Evolutionary conservation across 305 asterid species (phyloP).

Genomic region (Fraxinus dipetala): DNA sequence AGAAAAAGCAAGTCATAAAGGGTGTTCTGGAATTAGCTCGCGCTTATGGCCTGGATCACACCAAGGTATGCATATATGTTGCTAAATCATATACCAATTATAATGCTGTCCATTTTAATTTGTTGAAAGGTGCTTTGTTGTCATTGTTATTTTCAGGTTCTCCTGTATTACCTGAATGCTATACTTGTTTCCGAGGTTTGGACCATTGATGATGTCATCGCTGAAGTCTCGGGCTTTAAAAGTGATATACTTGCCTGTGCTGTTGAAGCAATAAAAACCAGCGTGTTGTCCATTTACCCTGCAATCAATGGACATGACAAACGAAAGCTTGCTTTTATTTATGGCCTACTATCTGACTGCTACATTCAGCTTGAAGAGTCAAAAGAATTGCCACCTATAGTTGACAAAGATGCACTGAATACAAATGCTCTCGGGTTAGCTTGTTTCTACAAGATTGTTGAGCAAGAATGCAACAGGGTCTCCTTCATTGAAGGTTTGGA

Average conservation of each 20-base stretch:
- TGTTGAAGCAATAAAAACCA: constrained; percentile 56
- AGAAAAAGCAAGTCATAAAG: constrained; percentile 69
- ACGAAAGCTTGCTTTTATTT: constrained; percentile 74
- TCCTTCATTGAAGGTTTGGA: constrained; percentile 64
- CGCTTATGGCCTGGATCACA: constrained; percentile 64
- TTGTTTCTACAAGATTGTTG: constrained; percentile 51
- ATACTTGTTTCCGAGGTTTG: constrained; percentile 74
- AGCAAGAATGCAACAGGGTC: constrained; percentile 70
- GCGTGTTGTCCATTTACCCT: constrained; percentile 60
- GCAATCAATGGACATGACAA: constrained; percentile 75
- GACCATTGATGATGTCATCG: constrained; percentile 62
- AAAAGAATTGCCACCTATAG: constrained; percentile 33
- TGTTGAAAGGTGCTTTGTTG: constrained; percentile 20
- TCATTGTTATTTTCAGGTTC: constrained; percentile 54
- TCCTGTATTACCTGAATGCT: constrained; percentile 63
- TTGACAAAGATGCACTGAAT: constrained; percentile 32
- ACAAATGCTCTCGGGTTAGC: constrained; percentile 39
- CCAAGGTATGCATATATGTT: constrained; percentile 53
- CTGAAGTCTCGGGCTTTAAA: constrained; percentile 59
- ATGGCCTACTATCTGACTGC: constrained; percentile 77
- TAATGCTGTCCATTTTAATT: constrained; percentile 13
- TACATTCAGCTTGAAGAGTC: constrained; percentile 48
- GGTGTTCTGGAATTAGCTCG: constrained; percentile 60
- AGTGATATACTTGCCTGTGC: constrained; percentile 59
- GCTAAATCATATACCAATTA: constrained; percentile 18